These are phyloP conservation scores for Pseudohyphozyma bogoriensis DNA, from an alignment of 768 basidiomycete species.

Conservation along the genomic window DNA sequence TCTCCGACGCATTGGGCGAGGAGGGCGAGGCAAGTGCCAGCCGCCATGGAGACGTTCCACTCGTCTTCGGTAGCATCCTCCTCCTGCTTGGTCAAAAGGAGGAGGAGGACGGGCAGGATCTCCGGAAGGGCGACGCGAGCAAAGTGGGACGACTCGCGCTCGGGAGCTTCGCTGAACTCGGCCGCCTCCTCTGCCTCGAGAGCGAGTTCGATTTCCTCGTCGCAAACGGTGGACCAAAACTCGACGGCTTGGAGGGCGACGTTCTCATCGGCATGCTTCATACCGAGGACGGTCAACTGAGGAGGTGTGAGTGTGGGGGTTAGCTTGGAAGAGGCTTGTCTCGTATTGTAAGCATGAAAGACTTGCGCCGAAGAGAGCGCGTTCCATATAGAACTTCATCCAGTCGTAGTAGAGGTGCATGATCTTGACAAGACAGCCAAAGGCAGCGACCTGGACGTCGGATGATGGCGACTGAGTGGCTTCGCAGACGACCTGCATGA, in stretches of 20 bases:
- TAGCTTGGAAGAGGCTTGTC: conserved; percentile 3
- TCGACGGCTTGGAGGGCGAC: conserved; percentile 95
- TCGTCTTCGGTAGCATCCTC: conserved; percentile 98
- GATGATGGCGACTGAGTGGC: conserved; percentile 78
- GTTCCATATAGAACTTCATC: conserved; percentile 99
- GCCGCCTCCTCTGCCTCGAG: conserved; percentile 86
- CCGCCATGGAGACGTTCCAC: conserved; percentile 98
- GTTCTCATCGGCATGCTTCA: conserved; percentile 83
- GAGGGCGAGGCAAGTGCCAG: conserved; percentile 77
- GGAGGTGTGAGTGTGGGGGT: conserved; percentile 23
- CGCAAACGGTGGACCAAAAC: conserved; percentile 98
- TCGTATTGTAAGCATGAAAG: background rate
- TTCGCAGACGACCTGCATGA: conserved; percentile 99
- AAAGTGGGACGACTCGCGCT: conserved; percentile 77
- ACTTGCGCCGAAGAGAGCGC: conserved; percentile 89
- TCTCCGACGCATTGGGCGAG: conserved; percentile 86
- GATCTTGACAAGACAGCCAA: conserved; percentile 88
- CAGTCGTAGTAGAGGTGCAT: conserved; percentile 99
- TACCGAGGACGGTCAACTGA: conserved; percentile 90
- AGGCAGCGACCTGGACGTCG: conserved; percentile 85
- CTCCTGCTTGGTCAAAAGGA: conserved; percentile 80
- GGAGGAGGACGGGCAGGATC: conserved; percentile 82
- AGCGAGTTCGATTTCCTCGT: conserved; percentile 87
- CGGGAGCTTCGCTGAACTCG: conserved; percentile 75
- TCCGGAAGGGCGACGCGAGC: conserved; percentile 90